Evolutionary conservation across 2,329 filamentous ascomycete species (phyloP).

Genomic region (Phialemonium atrogriseum): DNA sequence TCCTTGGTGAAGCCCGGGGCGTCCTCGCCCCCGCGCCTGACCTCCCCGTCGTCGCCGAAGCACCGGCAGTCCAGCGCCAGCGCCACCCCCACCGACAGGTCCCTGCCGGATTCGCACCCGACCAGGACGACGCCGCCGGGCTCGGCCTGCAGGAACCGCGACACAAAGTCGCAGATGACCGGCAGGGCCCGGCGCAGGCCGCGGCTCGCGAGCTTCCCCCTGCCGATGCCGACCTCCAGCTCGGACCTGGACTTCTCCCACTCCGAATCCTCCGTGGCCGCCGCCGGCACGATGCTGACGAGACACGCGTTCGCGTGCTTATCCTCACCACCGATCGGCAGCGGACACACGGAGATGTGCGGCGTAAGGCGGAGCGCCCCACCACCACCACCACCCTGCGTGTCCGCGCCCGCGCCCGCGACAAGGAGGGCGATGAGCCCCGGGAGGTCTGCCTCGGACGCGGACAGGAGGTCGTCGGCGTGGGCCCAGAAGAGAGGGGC

Average conservation of each 20-base stretch:
- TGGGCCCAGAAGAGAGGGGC: constrained; percentile 74
- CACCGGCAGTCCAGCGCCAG: constrained; percentile 70
- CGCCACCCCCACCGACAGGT: constrained; percentile 70
- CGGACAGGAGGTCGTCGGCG: constrained; percentile 47
- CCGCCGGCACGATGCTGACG: constrained; percentile 33
- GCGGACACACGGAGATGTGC: constrained; percentile 26
- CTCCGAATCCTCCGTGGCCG: constrained; percentile 34
- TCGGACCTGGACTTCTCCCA: constrained; percentile 27
- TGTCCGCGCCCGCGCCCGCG: constrained; percentile 13
- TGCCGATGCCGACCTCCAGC: constrained; percentile 56
- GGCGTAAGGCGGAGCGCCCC: constrained; percentile 24
- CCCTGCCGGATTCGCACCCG: constrained; percentile 68
- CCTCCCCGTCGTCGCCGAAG: constrained; percentile 54
- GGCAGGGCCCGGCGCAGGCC: constrained; percentile 66
- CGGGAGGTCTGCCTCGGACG: constrained; percentile 56
- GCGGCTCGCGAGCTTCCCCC: constrained; percentile 73
- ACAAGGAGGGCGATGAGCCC: constrained; percentile 40
- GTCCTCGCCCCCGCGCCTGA: constrained; percentile 15
- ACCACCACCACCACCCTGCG: constrained; percentile 5
- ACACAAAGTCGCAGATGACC: constrained; percentile 50
- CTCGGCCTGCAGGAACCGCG: constrained; percentile 22
- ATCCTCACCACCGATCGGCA: constrained; percentile 19
- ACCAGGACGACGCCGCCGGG: constrained; percentile 40
- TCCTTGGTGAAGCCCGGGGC: constrained; percentile 54
- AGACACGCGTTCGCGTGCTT: constrained; percentile 20